Base-by-base conservation (phyloP, 768 basidiomycete species). In the Podaxis pistillaris region DNA sequence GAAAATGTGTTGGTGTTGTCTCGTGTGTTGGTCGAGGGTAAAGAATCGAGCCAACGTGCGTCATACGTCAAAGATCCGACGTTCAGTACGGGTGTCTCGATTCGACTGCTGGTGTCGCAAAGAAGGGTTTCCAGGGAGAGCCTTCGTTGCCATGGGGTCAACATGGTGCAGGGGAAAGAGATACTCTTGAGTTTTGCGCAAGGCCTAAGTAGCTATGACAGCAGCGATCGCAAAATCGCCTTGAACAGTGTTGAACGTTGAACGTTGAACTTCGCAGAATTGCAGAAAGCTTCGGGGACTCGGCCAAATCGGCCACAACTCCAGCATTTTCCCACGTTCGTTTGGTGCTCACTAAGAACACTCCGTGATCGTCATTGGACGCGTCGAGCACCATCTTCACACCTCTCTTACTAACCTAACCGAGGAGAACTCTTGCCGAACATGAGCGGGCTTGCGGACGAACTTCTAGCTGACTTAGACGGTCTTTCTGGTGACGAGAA, bases 381-480 rank as follows among this genome's bases (percentile, higher is more conserved):
- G 36, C 36, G 12, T 56, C 4, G 37, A 36, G 36, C 17, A 40
- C 13, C 54, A 24, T 12, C 17, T 22, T 40, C 19, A 9, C 54
- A 8, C 4, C 19, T 4, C n/a, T 11, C 19, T 15, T 37, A 11
- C 54, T 44, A 26, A 1, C 9, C 6, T 44, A 54, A 26, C 19
- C 22, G 2, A 55, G 47, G 28, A 36, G 4, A 50, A 53, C 69
- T 62, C 19, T 50, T 9, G 49, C 24, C 4, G 7, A 50, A 26
- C 59, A 93, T 93, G 91, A 87, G 87, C 70, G 85, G 85, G 56
- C 86, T 98, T 30, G 96, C 94, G 22, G 90, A 98, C 76, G 94
- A 96, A 72, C 88, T 98, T 17, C 79, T 97, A 15, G 94, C 93
- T 33, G 96, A 97, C 75, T 87, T 97, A 13, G 93, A 96, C 51